Conservation (phyloP, 2,329 filamentous ascomycete species). For the Aspergillus sp. region DNA sequence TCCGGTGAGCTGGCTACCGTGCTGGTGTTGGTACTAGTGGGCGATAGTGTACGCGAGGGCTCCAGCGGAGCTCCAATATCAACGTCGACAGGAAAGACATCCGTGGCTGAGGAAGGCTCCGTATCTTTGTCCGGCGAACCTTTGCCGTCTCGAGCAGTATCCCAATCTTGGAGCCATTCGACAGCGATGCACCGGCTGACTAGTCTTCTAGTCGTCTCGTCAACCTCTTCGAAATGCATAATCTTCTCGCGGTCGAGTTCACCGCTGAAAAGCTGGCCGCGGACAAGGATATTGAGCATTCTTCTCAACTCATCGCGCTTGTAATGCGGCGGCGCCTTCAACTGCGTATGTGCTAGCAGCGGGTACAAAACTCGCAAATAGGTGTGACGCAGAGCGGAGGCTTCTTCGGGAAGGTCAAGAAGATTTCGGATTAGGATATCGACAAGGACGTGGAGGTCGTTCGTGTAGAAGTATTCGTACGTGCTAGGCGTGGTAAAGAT, state of each 20-base stretch:
- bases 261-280: conserved; percentile 66
- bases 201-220: conserved; percentile 50
- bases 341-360: conserved; percentile 85
- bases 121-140: background rate
- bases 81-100: background rate
- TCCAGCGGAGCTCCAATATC: conserved; percentile 13
- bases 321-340: conserved; percentile 83
- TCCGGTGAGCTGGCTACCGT: conserved; percentile 40
- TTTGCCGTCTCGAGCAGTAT: background rate
- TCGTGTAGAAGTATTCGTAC: conserved; percentile 98
- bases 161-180: conserved; percentile 42
- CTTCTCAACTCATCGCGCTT: conserved; percentile 82
- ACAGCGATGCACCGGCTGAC: conserved; percentile 48
- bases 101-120: conserved; percentile 1
- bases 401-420: conserved; percentile 89
- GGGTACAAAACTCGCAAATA: conserved; percentile 92
- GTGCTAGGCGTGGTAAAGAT: conserved; percentile 90
- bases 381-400: conserved; percentile 73
- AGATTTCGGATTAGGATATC: conserved; percentile 96
- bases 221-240: conserved; percentile 50
- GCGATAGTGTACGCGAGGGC: conserved; percentile 40
- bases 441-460: conserved; percentile 88
- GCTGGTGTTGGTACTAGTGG: conserved; percentile 28
- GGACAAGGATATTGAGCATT: conserved; percentile 70
- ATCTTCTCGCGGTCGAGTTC: conserved; percentile 46